Evolutionary conservation across 2,329 filamentous ascomycete species (phyloP).

Genomic region (Aquanectria penicillioides): DNA sequence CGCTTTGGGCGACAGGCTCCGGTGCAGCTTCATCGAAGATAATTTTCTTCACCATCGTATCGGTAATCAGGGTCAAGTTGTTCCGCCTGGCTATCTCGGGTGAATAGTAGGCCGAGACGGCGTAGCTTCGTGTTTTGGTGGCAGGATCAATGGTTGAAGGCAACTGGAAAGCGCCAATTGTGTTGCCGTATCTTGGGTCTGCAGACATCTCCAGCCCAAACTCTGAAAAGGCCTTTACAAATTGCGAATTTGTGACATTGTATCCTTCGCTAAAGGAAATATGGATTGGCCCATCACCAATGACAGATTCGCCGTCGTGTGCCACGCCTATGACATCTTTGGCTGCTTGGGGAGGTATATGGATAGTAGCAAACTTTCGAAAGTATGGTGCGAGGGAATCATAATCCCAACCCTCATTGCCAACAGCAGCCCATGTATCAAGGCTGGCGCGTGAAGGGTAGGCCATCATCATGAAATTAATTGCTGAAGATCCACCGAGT

Average conservation of each 20-base stretch:
- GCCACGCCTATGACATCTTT: neutral
- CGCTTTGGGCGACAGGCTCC: neutral
- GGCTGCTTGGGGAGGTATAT: neutral
- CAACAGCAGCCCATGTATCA: neutral
- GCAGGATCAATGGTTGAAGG: neutral
- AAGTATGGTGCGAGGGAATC: neutral
- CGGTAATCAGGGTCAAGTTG: neutral
- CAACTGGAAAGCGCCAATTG: neutral
- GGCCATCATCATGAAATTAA: neutral
- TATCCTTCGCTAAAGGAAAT: neutral
- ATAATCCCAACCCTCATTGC: slow-evolving; percentile 2
- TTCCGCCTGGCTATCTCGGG: neutral
- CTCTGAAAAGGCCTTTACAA: neutral
- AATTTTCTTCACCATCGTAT: neutral
- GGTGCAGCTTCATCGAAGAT: neutral
- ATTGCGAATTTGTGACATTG: neutral
- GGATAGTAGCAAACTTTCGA: neutral
- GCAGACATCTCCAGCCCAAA: neutral
- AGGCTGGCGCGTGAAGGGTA: neutral
- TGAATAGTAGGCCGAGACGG: neutral
- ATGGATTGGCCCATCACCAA: neutral
- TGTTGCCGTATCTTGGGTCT: neutral
- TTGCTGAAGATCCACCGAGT: neutral
- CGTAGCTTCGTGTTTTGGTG: neutral
- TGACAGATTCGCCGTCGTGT: neutral